phyloP scores from a whole-genome alignment of 768 basidiomycete species.

The Termitomyces sp. region DNA sequence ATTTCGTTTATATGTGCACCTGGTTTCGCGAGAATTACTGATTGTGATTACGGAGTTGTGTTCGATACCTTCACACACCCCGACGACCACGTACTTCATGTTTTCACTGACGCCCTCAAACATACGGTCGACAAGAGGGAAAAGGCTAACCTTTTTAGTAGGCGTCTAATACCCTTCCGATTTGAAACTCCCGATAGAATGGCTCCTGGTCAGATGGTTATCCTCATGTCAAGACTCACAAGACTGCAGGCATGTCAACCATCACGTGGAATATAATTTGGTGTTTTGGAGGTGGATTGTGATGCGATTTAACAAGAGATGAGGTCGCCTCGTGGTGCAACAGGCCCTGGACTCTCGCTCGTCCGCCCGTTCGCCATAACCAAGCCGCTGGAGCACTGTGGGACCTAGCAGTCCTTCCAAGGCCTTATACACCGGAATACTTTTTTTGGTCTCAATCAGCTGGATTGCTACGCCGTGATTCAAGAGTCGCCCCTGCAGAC shows the following conservation, averaged over 20 bases:
- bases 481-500: conserved; percentile 15
- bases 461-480: conserved; percentile 18
- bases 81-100: no score
- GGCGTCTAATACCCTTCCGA: conserved; percentile 5
- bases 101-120: not conserved
- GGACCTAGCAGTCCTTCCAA: conserved; percentile 28
- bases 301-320: conserved; percentile 1
- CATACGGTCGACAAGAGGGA: not conserved
- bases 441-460: conserved; percentile 24
- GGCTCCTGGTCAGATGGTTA: conserved; percentile 11
- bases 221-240: conserved; percentile 1
- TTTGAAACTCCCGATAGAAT: conserved; percentile 1
- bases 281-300: conserved; percentile 14
- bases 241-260: conserved; percentile 12
- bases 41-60: not conserved
- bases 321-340: conserved; percentile 27
- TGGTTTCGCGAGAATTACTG: not conserved
- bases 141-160: not conserved
- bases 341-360: not conserved
- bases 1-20: not conserved
- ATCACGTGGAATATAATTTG: conserved; percentile 21
- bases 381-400: conserved; percentile 9
- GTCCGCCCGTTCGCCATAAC: conserved; percentile 5
- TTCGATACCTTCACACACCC: not conserved
- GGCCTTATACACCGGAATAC: conserved; percentile 22